Evolutionary conservation across 306 rosid species (phyloP), one percentile per base, ranked within the genome.

Genomic region (Urtica urens): DNA sequence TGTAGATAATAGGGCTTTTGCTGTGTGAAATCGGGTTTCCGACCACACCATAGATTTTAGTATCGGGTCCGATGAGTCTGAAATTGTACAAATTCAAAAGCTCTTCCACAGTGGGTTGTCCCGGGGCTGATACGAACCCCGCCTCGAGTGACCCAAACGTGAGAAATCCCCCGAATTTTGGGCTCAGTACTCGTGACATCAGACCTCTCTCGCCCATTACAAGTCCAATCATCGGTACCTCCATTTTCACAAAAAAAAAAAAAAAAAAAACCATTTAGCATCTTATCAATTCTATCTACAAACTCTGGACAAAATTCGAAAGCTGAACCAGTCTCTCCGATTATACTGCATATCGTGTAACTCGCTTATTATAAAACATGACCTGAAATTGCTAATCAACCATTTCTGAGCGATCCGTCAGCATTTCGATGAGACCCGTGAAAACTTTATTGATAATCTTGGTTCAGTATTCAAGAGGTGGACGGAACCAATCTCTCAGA

Each of bases 181-280:
- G 77, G 19, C 75, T 23, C 23, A 82, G 87, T 20, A 76, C 38
- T 15, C 83, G 67, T 17, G 83, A 70, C 38, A 82, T 70, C 10
- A 82, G 57, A 45, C 87, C 93, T 57, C 62, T 78, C 51, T 82
- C 93, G 1, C 83, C 83, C 83, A 75, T 73, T 34, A 71, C 81
- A 38, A 78, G 71, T 50, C 87, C 88, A 41, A 80, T 72, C 63
- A 80, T 60, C 43, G 88, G 83, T 10, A 76, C 76, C 88, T 80
- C 41, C 35, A 49, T 25, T 43, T 49, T 64, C 33, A 48, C 50
- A 51, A 23, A 15, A 51, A 39, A n/a, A n/a, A n/a, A n/a, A n/a
- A n/a, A n/a, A n/a, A n/a, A n/a, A n/a, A n/a, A n/a, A n/a, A n/a
- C n/a, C n/a, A n/a, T n/a, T n/a, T n/a, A n/a, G n/a, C n/a, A n/a